Conservation (phyloP, 345 rosid genomes). For the Cardamine resedifolia region DNA sequence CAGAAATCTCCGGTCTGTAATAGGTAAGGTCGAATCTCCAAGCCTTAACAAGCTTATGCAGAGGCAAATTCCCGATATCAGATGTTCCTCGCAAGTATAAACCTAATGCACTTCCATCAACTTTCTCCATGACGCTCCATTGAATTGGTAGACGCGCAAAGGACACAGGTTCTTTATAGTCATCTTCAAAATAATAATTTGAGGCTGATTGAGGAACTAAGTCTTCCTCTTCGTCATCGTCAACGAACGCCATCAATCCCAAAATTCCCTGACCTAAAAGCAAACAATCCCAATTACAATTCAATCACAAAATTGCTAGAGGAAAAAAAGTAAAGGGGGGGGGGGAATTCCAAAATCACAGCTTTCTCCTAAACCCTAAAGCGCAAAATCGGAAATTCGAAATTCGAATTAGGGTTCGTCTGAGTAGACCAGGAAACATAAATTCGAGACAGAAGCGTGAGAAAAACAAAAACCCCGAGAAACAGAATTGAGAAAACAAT, state of each 20-base stretch:
- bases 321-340: background rate
- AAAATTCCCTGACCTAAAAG: background rate
- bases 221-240: constrained; percentile 71
- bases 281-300: background rate
- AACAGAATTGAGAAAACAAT: background rate
- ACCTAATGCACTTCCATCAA: constrained; percentile 22
- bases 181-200: constrained; percentile 58
- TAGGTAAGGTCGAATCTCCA: constrained; percentile 74
- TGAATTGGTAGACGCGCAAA: constrained; percentile 65
- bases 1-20: constrained; percentile 55
- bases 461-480: background rate
- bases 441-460: background rate
- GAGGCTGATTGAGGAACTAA: constrained; percentile 50
- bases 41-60: constrained; percentile 58
- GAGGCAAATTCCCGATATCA: constrained; percentile 57
- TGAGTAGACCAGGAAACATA: background rate
- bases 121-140: constrained; percentile 46
- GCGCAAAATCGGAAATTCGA: background rate
- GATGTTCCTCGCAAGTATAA: constrained; percentile 60
- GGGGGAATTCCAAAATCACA: background rate
- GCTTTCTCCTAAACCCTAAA: constrained; percentile 30
- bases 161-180: constrained; percentile 50
- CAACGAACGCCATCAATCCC: constrained; percentile 27
- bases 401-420: constrained; percentile 28
- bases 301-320: background rate